Percentiles rank a stretch among this genome's conserved stretches.
phyloP scores from a whole-genome alignment of 495 filamentous ascomycete genomes.

The Oleoguttula mirabilis region DNA sequence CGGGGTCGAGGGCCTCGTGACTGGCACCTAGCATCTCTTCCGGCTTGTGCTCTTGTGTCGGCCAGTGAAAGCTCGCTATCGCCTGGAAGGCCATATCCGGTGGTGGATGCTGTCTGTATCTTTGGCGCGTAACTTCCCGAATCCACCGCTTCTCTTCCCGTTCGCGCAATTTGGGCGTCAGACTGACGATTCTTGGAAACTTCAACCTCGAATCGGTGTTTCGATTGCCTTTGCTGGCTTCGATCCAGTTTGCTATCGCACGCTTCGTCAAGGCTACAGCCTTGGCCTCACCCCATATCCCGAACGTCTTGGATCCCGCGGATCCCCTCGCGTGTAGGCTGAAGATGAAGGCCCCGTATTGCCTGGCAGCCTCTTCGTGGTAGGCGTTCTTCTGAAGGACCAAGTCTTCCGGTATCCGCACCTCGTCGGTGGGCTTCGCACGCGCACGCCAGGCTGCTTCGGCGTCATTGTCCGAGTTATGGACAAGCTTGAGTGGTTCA shows the following conservation, averaged over 20 bases:
- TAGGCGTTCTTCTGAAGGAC: constrained; percentile 1
- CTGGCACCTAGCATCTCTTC: constrained; percentile 17
- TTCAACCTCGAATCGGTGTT: neutral
- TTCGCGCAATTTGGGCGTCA: constrained; percentile 11
- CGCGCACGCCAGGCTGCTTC: constrained; percentile 12
- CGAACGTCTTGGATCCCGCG: neutral
- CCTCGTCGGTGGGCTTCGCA: neutral
- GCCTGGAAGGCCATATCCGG: constrained; percentile 4
- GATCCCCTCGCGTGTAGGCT: neutral
- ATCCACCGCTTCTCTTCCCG: constrained; percentile 9
- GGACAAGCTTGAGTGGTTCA: constrained; percentile 1
- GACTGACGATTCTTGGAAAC: constrained; percentile 15
- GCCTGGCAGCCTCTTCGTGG: constrained; percentile 6
- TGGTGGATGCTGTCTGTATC: constrained; percentile 14
- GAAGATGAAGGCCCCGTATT: constrained; percentile 12
- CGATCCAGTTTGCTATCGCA: constrained; percentile 3
- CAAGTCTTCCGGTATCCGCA: constrained; percentile 12
- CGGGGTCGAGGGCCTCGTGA: constrained; percentile 22
- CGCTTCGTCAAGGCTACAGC: constrained; percentile 8
- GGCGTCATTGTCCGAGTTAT: constrained; percentile 16
- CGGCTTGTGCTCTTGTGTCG: constrained; percentile 13
- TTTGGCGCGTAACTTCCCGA: constrained; percentile 10
- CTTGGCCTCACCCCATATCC: constrained; percentile 13
- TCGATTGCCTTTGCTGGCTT: neutral
- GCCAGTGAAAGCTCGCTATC: constrained; percentile 19